Percentiles rank a stretch among this genome's conserved stretches.
phyloP scores from a whole-genome alignment of 805 yeast species.

The Lipomyces japonicus region DNA sequence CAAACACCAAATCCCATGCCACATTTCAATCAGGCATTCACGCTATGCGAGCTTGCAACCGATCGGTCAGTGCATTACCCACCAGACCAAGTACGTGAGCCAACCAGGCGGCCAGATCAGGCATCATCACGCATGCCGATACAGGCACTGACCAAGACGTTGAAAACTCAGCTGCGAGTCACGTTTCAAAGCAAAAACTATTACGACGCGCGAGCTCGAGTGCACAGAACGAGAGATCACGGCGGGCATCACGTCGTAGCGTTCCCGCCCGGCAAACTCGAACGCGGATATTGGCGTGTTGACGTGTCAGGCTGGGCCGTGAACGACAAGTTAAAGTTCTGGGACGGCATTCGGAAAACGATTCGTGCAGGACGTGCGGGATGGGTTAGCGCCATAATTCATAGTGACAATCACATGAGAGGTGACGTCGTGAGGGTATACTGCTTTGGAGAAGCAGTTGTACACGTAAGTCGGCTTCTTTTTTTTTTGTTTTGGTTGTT shows the following conservation, averaged over 20 bases:
- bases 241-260: background rate
- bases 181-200: constrained; percentile 11
- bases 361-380: constrained; percentile 14
- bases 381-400: constrained; percentile 8
- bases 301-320: constrained; percentile 10
- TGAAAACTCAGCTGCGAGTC: constrained; percentile 2
- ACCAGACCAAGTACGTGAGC: background rate
- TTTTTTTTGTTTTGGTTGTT: background rate
- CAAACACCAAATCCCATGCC: constrained; percentile 8
- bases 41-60: background rate
- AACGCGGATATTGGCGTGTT: constrained; percentile 21
- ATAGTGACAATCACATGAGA: background rate
- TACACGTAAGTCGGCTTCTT: constrained; percentile 8
- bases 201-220: constrained; percentile 6
- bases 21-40: background rate
- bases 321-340: constrained; percentile 10
- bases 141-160: constrained; percentile 4
- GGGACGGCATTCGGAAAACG: constrained; percentile 13
- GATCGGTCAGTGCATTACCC: background rate
- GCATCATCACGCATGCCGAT: background rate
- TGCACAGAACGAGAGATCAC: constrained; percentile 1
- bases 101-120: background rate
- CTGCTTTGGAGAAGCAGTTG: constrained; percentile 20
- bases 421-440: constrained; percentile 13
- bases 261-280: constrained; percentile 12